Evolutionary conservation across 176 grass and related monocot species (phyloP).

Genomic region (Panicum miliaceum): DNA sequence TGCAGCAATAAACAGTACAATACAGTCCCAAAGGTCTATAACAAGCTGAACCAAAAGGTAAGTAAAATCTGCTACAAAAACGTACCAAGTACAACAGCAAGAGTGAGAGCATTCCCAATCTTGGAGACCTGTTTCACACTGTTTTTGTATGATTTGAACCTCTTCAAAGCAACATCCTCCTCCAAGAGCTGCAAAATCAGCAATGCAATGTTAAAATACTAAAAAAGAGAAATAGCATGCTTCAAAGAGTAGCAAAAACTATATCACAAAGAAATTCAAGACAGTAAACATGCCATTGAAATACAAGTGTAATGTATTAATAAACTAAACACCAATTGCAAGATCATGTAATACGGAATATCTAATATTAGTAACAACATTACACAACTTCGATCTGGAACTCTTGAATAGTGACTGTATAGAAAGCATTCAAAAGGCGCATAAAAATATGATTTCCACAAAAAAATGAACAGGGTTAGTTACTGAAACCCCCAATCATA

Average conservation of each 20-base stretch:
- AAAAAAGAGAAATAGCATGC: not conserved
- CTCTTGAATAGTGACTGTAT: not conserved
- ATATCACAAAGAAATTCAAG: not conserved
- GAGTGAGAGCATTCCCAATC: slow-evolving; percentile 64
- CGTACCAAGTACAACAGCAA: slow-evolving; percentile 62
- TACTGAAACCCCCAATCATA: not conserved
- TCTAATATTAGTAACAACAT: not conserved
- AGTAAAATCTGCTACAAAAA: not conserved
- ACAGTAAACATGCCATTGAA: not conserved
- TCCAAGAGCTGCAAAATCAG: slow-evolving; percentile 63
- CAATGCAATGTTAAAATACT: slow-evolving; percentile 24
- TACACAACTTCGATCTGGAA: not conserved
- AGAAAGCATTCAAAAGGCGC: not conserved
- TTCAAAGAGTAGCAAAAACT: not conserved
- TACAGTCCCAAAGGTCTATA: slow-evolving; percentile 1
- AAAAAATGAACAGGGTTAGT: not conserved
- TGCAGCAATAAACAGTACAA: not conserved
- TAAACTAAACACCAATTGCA: not conserved
- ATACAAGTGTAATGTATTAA: not conserved
- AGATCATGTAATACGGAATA: not conserved
- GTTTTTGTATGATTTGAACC: slow-evolving; percentile 79
- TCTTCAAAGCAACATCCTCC: slow-evolving; percentile 75
- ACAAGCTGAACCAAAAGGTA: slow-evolving; percentile 9
- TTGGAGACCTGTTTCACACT: slow-evolving; percentile 69
- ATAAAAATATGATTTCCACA: not conserved